A percentile compares a stretch with the other conserved stretches of the same genome.
Evolutionary conservation across 164 flowering plant genomes (phyloP).

Genomic region (Magnolia officinalis): DNA sequence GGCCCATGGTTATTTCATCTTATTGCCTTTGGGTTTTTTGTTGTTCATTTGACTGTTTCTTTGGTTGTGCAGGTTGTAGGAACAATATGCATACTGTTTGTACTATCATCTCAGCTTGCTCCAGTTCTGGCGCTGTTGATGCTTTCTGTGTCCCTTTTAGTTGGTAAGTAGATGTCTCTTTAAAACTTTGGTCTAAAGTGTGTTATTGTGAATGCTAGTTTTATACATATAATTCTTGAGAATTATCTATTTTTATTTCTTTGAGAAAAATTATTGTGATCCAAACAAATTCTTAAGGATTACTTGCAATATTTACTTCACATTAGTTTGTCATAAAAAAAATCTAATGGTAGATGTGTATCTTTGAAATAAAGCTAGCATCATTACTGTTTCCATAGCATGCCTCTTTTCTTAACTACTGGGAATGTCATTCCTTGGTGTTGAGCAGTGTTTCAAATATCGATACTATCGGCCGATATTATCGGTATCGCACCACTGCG

Average conservation of each 20-base stretch:
- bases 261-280: background rate
- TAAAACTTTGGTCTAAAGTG: background rate
- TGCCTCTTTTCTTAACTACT: background rate
- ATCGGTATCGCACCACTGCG: no score
- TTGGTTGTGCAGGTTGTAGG: conserved; percentile 64
- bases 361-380: background rate
- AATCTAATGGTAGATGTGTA: no score
- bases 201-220: background rate
- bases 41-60: background rate
- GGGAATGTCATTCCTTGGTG: no score
- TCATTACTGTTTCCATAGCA: background rate
- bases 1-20: background rate
- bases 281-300: no score
- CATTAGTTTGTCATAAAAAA: no score
- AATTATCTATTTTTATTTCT: background rate
- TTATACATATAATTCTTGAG: background rate
- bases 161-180: conserved; percentile 38
- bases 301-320: no score
- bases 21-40: background rate
- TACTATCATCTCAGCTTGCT: conserved; percentile 80
- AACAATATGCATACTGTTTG: conserved; percentile 73
- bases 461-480: no score
- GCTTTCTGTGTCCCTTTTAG: conserved; percentile 63
- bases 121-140: conserved; percentile 70
- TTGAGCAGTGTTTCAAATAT: no score